Base-by-base conservation (phyloP, 331 rosid genomes). In the Quercus tomentella region DNA sequence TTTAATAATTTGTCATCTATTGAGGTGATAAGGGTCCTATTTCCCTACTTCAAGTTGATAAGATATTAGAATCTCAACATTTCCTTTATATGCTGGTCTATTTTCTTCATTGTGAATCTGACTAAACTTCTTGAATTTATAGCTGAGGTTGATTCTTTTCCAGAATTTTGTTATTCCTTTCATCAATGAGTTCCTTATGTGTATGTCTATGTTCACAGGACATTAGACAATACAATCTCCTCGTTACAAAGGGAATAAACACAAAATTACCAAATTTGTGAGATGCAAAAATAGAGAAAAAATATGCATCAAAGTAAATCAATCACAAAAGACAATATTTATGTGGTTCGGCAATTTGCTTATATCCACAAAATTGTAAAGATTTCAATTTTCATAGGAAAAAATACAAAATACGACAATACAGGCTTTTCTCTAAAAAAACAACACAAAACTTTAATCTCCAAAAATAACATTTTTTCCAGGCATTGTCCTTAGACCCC, bases 171-270 rank as follows among this genome's bases (percentile, higher is more conserved):
- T 22, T 82, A 28, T 74, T 22, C 26, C 37, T n/a, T 37, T n/a
- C 28, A 72, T 63, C 21, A 18, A 31, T 72, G 58, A 22, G 41
- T 85, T 79, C 18, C 25, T 45, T 76, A 54, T 60, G 11, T 65
- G 45, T 56, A 25, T 63, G 33, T 31, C 33, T 78, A 60, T 85
- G 84, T 49, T 35, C 41, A 7, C 86, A 88, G 90, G 89, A 74
- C 81, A 23, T 78, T 82, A 73, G 92, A 86, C 33, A 88, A 86
- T 67, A 86, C 92, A 54, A 88, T 88, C 37, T 86, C 92, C 72
- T 80, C 82, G 4, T 80, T 88, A 37, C 0, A 0, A 37, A 37
- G 1, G 11, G 43, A 37, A 2, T 37, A 37, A 37, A 37, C 43
- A 37, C 2, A 0, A 37, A 37, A 37, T 37, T 37, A 37, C 2